Evolutionary conservation across 2,329 filamentous ascomycete genomes (phyloP).

Genomic region (Penicillium sp.): DNA sequence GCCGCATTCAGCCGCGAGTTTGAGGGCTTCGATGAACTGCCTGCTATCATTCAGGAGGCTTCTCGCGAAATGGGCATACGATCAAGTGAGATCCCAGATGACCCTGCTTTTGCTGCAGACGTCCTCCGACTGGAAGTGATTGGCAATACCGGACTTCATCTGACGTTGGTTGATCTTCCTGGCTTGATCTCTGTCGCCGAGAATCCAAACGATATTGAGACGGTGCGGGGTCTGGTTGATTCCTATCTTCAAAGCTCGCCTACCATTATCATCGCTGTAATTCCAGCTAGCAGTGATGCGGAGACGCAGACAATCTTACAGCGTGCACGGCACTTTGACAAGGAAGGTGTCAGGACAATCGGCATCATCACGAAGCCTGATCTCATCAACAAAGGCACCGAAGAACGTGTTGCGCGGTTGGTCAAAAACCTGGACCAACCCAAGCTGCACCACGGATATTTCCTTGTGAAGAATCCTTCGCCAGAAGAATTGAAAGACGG

Average conservation of each 20-base stretch:
- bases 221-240: conserved; percentile 53
- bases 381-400: conserved; percentile 25
- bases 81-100: conserved; percentile 6
- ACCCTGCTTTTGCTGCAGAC: conserved; percentile 47
- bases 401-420: conserved; percentile 24
- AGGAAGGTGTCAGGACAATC: conserved; percentile 38
- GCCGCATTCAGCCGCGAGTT: conserved; percentile 10
- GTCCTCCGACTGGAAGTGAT: conserved; percentile 61
- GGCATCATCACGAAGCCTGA: conserved; percentile 55
- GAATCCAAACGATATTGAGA: conserved; percentile 53
- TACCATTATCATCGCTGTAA: conserved; percentile 51
- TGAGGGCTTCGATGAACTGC: conserved; percentile 14
- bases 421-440: not conserved
- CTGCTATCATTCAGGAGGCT: conserved; percentile 16
- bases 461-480: not conserved
- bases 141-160: conserved; percentile 47
- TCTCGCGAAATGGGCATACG: conserved; percentile 13
- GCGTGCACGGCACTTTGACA: conserved; percentile 38
- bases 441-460: not conserved
- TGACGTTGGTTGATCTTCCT: conserved; percentile 62
- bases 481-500: not conserved
- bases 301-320: conserved; percentile 47
- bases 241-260: conserved; percentile 45
- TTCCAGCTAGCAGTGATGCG: conserved; percentile 47
- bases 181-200: conserved; percentile 58